These are phyloP conservation scores for Talaromyces nanjingensis DNA, from an alignment of 495 filamentous ascomycete species.

Conservation along the genomic window DNA sequence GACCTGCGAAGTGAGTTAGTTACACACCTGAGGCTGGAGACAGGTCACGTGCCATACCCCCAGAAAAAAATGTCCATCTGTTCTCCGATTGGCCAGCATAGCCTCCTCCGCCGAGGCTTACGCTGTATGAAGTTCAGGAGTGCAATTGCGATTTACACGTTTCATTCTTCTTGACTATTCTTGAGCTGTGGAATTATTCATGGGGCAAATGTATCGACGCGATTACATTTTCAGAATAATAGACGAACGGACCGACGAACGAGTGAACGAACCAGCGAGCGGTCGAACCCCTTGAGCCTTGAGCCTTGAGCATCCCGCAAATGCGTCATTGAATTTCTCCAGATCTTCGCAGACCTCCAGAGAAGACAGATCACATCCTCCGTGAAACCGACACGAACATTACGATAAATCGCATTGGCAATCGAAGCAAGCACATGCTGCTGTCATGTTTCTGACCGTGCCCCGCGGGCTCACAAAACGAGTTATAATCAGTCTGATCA, in stretches of 20 bases:
- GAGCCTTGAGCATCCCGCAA: background rate
- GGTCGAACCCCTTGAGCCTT: background rate
- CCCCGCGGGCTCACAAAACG: background rate
- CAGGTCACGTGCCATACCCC: background rate
- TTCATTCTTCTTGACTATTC: background rate
- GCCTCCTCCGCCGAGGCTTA: background rate
- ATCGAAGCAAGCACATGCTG: background rate
- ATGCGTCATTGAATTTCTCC: background rate
- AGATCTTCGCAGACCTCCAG: background rate
- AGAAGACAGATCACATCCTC: background rate
- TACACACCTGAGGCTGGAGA: background rate
- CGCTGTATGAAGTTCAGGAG: background rate
- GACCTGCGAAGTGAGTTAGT: too few relatives aligned
- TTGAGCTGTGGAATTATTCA: background rate
- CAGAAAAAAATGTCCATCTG: background rate
- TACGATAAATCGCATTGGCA: too few relatives aligned
- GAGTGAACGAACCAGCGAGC: background rate
- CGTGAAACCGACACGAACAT: background rate
- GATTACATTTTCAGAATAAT: background rate
- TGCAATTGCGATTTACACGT: background rate
- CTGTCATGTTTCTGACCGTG: slow-evolving; percentile 1
- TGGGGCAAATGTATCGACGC: background rate
- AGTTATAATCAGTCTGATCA: background rate
- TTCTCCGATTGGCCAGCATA: background rate
- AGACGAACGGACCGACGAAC: background rate